Evolutionary conservation across 2,329 filamentous ascomycete species (phyloP).

Genomic region (Neopestalotiopsis sp.): DNA sequence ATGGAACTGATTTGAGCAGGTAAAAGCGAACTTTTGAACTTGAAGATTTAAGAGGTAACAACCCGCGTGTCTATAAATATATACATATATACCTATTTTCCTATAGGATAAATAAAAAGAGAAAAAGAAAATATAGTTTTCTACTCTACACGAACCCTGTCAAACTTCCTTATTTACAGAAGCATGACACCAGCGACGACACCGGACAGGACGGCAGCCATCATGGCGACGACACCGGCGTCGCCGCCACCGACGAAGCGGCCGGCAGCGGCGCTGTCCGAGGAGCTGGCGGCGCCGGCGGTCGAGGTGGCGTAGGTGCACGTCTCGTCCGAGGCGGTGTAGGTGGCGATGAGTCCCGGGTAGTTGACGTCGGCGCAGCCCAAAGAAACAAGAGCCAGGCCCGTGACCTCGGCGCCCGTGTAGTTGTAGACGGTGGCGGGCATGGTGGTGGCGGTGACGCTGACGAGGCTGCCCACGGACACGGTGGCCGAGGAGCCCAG

Average conservation of each 20-base stretch:
- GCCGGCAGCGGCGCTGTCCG: background rate
- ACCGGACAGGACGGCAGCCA: background rate
- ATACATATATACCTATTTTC: background rate
- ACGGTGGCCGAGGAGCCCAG: constrained; percentile 60
- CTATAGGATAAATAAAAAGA: background rate
- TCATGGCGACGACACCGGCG: constrained; percentile 6
- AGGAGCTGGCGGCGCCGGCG: constrained; percentile 20
- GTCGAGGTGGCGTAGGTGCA: constrained; percentile 24
- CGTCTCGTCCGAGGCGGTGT: constrained; percentile 21
- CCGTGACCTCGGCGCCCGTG: constrained; percentile 44
- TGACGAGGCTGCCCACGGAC: constrained; percentile 64
- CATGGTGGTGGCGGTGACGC: constrained; percentile 61
- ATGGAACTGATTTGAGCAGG: background rate
- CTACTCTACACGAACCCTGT: background rate
- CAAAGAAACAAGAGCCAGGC: constrained; percentile 46
- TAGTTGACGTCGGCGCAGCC: constrained; percentile 19
- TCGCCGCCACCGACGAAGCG: background rate
- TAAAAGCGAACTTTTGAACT: background rate
- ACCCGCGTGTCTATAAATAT: background rate
- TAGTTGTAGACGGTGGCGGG: constrained; percentile 51
- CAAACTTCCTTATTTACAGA: background rate
- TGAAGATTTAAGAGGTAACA: background rate
- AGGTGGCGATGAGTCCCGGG: constrained; percentile 23
- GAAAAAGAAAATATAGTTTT: background rate
- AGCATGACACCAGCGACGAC: constrained; percentile 6